Evolutionary conservation across 805 yeast genomes (phyloP), one percentile per base, ranked within the genome.

Genomic region (Yamadazyma laniorum): DNA sequence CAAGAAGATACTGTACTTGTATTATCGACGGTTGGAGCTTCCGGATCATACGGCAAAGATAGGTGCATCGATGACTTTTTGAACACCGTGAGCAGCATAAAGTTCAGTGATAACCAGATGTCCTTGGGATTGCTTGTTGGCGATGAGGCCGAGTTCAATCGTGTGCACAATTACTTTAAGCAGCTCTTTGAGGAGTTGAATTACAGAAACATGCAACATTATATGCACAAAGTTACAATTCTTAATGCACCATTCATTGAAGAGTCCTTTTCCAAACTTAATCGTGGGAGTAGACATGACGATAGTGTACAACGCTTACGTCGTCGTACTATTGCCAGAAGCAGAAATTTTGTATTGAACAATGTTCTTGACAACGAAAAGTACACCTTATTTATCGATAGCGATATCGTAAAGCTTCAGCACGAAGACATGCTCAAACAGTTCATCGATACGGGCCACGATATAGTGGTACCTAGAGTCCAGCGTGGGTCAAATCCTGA

Each of bases 391-490:
- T 67, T 62, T 39, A 38, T 67, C 18, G 73, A 67, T 42, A 55
- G 70, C 2, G 73, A 67, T 39, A 55, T 67, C 17, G 37, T 49
- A 13, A 39, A 42, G 25, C 49, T 65, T 29, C 49, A 53, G 6
- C 44, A 54, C 25, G 38, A 49, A 5, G 56, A 57, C 26, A 50
- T 60, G 51, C 30, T 52, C 4, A 21, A 37, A 11, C 48, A 50
- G 21, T 65, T 66, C 38, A 46, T 65, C 12, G 38, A 44, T 3
- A 52, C 67, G 3, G 48, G 40, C 3, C 50, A 51, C 22, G 72
- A 66, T 39, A 63, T 67, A 11, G 48, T 63, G 5, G 72, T 66
- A 6, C 72, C 72, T 3, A 41, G 71, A 23, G 48, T 67, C 5
- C 43, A 49, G 15, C 49, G 51, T 22, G 61, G 58, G 3, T 54